Evolutionary conservation across 768 basidiomycete genomes (phyloP).

Genomic region (Suillus tomentosus): DNA sequence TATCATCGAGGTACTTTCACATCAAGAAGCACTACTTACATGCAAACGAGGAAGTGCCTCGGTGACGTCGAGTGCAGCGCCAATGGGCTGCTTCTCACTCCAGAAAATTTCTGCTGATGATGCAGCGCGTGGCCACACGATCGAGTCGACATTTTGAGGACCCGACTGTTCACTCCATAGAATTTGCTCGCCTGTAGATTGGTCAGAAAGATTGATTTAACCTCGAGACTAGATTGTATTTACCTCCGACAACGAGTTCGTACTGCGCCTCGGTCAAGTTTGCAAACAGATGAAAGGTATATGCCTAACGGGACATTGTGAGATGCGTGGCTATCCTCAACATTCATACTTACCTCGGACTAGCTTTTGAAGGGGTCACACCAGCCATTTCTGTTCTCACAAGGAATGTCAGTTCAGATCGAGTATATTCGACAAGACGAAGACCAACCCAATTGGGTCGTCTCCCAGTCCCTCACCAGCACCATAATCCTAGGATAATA

Average conservation of each 20-base stretch:
- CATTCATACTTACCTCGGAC: slow-evolving; percentile 53
- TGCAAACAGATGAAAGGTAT: slow-evolving; percentile 27
- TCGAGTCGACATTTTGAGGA: slow-evolving; percentile 66
- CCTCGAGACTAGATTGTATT: slow-evolving; percentile 17
- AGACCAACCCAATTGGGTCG: slow-evolving; percentile 40
- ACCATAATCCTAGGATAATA: slow-evolving; percentile 56
- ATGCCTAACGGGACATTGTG: slow-evolving; percentile 42
- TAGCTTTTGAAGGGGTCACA: slow-evolving; percentile 75
- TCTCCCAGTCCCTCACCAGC: slow-evolving; percentile 70
- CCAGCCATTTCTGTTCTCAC: slow-evolving; percentile 43
- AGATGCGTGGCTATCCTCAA: slow-evolving; percentile 16
- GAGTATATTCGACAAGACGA: background rate
- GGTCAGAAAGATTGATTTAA: background rate
- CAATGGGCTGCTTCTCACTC: slow-evolving; percentile 47
- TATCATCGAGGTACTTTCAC: background rate
- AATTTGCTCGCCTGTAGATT: slow-evolving; percentile 53
- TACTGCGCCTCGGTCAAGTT: slow-evolving; percentile 50
- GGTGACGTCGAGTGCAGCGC: slow-evolving; percentile 35
- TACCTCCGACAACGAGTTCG: slow-evolving; percentile 63
- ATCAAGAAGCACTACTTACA: slow-evolving; percentile 34
- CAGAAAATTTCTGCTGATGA: slow-evolving; percentile 78
- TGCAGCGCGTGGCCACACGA: slow-evolving; percentile 73
- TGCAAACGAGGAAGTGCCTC: slow-evolving; percentile 64
- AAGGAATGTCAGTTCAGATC: background rate
- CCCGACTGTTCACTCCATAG: slow-evolving; percentile 77